These are phyloP conservation scores for Linaria vulgaris DNA, from an alignment of 257 asterid species.

Conservation along the genomic window DNA sequence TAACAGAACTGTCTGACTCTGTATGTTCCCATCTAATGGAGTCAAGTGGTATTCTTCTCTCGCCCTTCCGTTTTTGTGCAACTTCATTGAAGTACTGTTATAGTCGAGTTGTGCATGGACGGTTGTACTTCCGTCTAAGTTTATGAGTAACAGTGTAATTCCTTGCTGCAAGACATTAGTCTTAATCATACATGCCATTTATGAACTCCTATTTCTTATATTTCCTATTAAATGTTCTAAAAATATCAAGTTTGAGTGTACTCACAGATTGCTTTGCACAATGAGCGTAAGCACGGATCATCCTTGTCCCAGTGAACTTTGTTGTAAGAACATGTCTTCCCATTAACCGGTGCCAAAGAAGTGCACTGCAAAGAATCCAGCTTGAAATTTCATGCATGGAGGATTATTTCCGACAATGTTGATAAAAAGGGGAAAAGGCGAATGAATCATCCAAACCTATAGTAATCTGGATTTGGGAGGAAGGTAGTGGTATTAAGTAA, in stretches of 20 bases:
- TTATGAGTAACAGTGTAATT: constrained; percentile 61
- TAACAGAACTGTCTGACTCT: constrained; percentile 65
- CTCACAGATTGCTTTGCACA: constrained; percentile 79
- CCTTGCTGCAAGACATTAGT: constrained; percentile 57
- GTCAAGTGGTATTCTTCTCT: constrained; percentile 92
- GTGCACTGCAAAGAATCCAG: constrained; percentile 53
- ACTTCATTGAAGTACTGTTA: constrained; percentile 25
- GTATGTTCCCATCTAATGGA: constrained; percentile 64
- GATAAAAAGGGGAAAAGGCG: not conserved
- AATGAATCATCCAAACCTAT: constrained; percentile 46
- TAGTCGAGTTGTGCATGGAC: constrained; percentile 36
- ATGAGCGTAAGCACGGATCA: constrained; percentile 75
- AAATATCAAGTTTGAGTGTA: not conserved
- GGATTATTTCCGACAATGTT: not conserved
- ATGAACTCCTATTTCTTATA: not conserved
- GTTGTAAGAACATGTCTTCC: constrained; percentile 60
- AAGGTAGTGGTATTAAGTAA: constrained; percentile 69
- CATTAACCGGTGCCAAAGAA: constrained; percentile 90
- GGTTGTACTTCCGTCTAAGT: constrained; percentile 61
- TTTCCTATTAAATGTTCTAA: not conserved
- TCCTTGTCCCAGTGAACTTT: constrained; percentile 48
- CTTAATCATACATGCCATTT: not conserved
- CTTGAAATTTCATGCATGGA: not conserved
- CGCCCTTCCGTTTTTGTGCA: constrained; percentile 24
- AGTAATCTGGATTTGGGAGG: constrained; percentile 83